A percentile compares a stretch with the other conserved stretches of the same genome.
These are phyloP conservation scores for Wickerhamomyces sp. DNA, from an alignment of 1,139 yeast species.

Conservation along the genomic window DNA sequence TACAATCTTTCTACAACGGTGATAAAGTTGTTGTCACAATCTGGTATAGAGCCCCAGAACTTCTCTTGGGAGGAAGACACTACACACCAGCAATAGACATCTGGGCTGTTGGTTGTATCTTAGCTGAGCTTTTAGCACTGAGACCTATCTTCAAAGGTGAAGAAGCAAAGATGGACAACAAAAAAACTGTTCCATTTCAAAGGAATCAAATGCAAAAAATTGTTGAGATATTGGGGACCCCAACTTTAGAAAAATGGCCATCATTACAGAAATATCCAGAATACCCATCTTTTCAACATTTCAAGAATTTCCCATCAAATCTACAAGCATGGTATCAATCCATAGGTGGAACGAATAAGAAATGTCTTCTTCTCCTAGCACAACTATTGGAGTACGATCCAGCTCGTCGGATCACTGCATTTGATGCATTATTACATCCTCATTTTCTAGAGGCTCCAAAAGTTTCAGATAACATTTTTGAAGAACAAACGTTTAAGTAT, in stretches of 20 bases:
- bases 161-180: conserved; percentile 92
- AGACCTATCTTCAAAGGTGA: conserved; percentile 97
- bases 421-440: conserved; percentile 66
- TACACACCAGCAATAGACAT: conserved; percentile 92
- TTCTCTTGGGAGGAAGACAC: conserved; percentile 84
- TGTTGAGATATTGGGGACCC: conserved; percentile 86
- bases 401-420: conserved; percentile 67
- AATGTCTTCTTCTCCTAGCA: conserved; percentile 60
- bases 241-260: conserved; percentile 73
- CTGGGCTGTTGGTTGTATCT: conserved; percentile 97
- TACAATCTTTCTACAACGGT: conserved; percentile 86
- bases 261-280: conserved; percentile 79
- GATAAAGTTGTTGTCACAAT: conserved; percentile 97
- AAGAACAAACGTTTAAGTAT: conserved; percentile 55
- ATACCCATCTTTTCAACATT: conserved; percentile 57
- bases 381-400: conserved; percentile 81
- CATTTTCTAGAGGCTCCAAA: conserved; percentile 68
- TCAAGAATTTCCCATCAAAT: conserved; percentile 63
- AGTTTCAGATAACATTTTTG: conserved; percentile 67
- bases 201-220: conserved; percentile 87
- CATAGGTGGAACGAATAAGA: conserved; percentile 66
- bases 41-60: conserved; percentile 97
- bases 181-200: conserved; percentile 90
- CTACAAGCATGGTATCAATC: conserved; percentile 81
- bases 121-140: conserved; percentile 83